Evolutionary conservation across 2,329 filamentous ascomycete species (phyloP).

Genomic region (Fusarium mundagurra): DNA sequence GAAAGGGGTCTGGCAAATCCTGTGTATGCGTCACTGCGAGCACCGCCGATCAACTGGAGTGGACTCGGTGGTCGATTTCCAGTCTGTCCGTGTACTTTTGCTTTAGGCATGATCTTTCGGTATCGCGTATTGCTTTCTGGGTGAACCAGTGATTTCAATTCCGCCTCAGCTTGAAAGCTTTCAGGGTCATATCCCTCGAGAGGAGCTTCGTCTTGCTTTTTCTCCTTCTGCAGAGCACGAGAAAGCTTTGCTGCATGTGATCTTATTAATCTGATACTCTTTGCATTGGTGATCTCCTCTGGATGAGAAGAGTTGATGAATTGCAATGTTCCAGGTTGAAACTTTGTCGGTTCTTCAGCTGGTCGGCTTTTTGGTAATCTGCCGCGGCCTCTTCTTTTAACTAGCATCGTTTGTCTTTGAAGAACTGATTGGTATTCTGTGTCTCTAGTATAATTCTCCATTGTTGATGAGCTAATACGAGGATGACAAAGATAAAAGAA

Average conservation of each 20-base stretch:
- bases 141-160: too few species aligned
- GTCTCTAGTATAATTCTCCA: not conserved
- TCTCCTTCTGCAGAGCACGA: not conserved
- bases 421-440: not conserved
- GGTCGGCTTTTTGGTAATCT: not conserved
- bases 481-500: not conserved
- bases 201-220: not conserved
- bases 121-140: not conserved
- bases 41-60: not conserved
- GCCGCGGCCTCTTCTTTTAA: not conserved
- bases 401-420: not conserved
- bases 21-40: not conserved
- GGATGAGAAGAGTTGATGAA: slow-evolving; percentile 8
- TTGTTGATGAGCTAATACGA: not conserved
- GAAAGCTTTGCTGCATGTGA: slow-evolving; percentile 7
- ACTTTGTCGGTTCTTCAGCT: not conserved
- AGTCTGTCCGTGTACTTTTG: not conserved
- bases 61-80: not conserved
- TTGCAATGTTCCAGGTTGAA: not conserved
- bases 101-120: not conserved
- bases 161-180: not conserved
- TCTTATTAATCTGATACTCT: slow-evolving; percentile 6
- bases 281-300: not conserved
- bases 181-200: not conserved
- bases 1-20: slow-evolving; percentile 9